Evolutionary conservation across 2,329 filamentous ascomycete genomes (phyloP), one percentile per base, ranked within the genome.

Genomic region (Cladosporium austrohemisphaericum): DNA sequence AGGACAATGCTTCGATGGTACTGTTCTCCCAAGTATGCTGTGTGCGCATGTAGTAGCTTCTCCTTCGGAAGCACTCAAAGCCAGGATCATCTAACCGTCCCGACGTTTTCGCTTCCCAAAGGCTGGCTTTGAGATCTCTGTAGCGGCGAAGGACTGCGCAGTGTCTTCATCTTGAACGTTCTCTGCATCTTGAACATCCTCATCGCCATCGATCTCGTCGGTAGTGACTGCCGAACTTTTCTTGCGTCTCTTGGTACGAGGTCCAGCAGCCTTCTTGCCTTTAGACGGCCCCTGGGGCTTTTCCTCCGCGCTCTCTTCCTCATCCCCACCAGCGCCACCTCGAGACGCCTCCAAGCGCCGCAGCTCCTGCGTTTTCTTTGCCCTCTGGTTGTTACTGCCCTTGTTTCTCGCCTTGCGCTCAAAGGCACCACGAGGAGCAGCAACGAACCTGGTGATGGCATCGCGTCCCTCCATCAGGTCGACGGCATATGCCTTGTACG

Each of bases 371-470:
- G 9, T 11, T n/a, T 32, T 43, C 26, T n/a, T 13, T 11, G 18
- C 13, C 18, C 16, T 43, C 18, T 20, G 13, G 13, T 43, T 28
- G 28, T 43, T 43, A 19, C 32, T 43, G 26, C 9, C 18, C 26
- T 43, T 43, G 40, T 43, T 31, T 5, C 18, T 26, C n/a, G 18
- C n/a, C 40, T 32, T 43, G 40, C 40, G 26, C 26, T 31, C 22
- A 11, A n/a, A 14, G 14, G 9, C 18, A n/a, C 40, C 40, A 13
- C 9, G 20, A 9, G 40, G 40, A 3, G 40, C 40, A n/a, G 40
- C 40, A 10, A 43, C 40, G 28, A 43, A 14, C 19, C 28, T 31
- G 3, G 28, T 20, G 13, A 43, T 23, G 16, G 28, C 26, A 22
- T 43, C 40, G 16, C 40, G 26, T 5, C 29, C 29, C 5, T 31